Evolutionary conservation across 768 basidiomycete genomes (phyloP).

Genomic region (Amanita fuliginea): DNA sequence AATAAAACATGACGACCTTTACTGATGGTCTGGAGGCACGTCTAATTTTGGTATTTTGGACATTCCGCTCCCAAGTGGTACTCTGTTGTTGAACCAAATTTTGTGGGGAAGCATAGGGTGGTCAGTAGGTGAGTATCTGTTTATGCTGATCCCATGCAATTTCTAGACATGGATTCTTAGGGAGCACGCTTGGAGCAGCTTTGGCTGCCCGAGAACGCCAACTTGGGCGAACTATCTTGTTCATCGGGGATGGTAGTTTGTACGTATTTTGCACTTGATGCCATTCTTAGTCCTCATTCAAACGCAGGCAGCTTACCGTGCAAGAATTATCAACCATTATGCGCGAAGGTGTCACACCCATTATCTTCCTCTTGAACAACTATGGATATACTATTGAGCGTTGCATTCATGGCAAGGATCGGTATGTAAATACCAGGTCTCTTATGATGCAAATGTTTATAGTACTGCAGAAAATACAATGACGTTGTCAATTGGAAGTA

Average conservation of each 20-base stretch:
- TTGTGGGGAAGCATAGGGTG: conserved; percentile 92
- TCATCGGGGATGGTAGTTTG: conserved; percentile 80
- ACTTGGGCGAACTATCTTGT: conserved; percentile 64
- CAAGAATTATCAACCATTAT: conserved; percentile 87
- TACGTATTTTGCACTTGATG: conserved; percentile 23
- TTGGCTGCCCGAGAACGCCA: conserved; percentile 61
- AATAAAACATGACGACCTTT: background rate
- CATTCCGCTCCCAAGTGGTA: conserved; percentile 62
- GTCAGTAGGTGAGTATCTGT: conserved; percentile 48
- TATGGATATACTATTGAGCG: conserved; percentile 84
- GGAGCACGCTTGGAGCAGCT: conserved; percentile 65
- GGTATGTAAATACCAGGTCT: conserved; percentile 19
- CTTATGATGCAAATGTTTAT: background rate
- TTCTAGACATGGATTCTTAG: conserved; percentile 14
- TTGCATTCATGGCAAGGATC: conserved; percentile 51
- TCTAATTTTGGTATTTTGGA: conserved; percentile 81
- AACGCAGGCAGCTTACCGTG: conserved; percentile 55
- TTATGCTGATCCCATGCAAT: background rate
- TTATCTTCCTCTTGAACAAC: conserved; percentile 78
- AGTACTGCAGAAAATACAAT: conserved; percentile 58
- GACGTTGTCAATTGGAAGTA: conserved; percentile 78
- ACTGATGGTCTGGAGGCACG: conserved; percentile 34
- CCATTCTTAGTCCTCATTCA: conserved; percentile 2
- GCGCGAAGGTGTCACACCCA: conserved; percentile 58
- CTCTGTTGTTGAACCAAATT: conserved; percentile 62